phyloP scores from a whole-genome alignment of 805 yeast genomes.

The Soucietia sequanensis region DNA sequence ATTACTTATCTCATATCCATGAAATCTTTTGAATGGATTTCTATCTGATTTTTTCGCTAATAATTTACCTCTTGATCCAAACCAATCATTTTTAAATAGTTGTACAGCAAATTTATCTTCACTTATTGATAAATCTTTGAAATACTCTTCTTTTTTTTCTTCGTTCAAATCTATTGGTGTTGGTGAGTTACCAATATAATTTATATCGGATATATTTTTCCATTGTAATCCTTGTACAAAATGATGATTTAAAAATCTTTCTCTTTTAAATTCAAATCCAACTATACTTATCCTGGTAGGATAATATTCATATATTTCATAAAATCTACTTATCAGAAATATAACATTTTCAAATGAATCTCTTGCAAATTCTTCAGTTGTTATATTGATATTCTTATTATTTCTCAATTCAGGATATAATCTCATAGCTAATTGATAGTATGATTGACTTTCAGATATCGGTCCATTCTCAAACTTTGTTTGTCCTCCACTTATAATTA shows the following conservation, averaged over 20 bases:
- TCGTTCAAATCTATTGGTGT: slow-evolving; percentile 30
- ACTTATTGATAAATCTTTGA: slow-evolving; percentile 37
- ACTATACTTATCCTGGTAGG: slow-evolving; percentile 57
- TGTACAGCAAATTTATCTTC: slow-evolving; percentile 55
- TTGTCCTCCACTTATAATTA: slow-evolving; percentile 67
- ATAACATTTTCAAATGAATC: slow-evolving; percentile 79
- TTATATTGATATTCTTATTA: slow-evolving; percentile 23
- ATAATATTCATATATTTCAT: slow-evolving; percentile 43
- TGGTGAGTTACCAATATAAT: slow-evolving; percentile 62
- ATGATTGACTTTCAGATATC: slow-evolving; percentile 61
- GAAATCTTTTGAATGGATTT: slow-evolving; percentile 53
- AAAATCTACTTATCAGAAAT: slow-evolving; percentile 55
- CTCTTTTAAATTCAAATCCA: slow-evolving; percentile 73
- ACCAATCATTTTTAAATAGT: slow-evolving; percentile 56
- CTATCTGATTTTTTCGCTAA: slow-evolving; percentile 49
- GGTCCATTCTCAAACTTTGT: slow-evolving; percentile 58
- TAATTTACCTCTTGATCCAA: slow-evolving; percentile 49
- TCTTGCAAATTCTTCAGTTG: slow-evolving; percentile 69
- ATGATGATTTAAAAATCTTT: slow-evolving; percentile 57
- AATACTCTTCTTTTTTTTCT: slow-evolving; percentile 36
- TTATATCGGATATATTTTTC: slow-evolving; percentile 33
- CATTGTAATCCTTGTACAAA: slow-evolving; percentile 43
- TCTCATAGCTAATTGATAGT: slow-evolving; percentile 43
- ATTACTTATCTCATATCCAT: slow-evolving; percentile 33
- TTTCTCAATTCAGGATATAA: slow-evolving; percentile 17